These are phyloP conservation scores for Plectosphaerella sp. DNA, from an alignment of 2,329 filamentous ascomycete species.

Conservation along the genomic window DNA sequence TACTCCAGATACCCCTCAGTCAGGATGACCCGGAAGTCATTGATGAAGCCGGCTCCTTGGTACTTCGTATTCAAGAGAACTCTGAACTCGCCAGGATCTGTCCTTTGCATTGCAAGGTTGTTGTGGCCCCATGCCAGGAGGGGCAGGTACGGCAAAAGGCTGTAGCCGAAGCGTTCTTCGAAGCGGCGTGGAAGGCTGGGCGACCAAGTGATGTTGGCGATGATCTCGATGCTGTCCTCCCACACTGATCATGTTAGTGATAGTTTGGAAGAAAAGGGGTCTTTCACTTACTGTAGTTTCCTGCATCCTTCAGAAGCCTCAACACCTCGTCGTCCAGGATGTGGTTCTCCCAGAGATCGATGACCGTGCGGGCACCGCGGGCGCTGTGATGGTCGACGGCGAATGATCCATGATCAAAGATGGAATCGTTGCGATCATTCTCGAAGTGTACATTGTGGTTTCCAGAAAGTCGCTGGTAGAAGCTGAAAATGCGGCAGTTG, in stretches of 20 bases:
- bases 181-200: slow-evolving; percentile 22
- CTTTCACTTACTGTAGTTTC: slow-evolving; percentile 19
- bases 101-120: slow-evolving; percentile 3
- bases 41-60: slow-evolving; percentile 1
- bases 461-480: not conserved
- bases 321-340: slow-evolving; percentile 24
- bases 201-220: slow-evolving; percentile 29
- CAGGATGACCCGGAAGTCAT: slow-evolving; percentile 4
- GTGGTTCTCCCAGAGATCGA: slow-evolving; percentile 32
- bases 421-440: not conserved
- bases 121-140: slow-evolving; percentile 18
- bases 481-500: not conserved
- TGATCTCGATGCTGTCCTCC: slow-evolving; percentile 29
- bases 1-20: slow-evolving; percentile 18
- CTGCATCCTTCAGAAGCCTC: slow-evolving; percentile 23
- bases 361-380: slow-evolving; percentile 26
- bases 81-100: not conserved
- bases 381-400: slow-evolving; percentile 27
- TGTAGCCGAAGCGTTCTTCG: slow-evolving; percentile 24
- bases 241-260: slow-evolving; percentile 11
- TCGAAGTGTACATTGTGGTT: not conserved
- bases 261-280: not conserved
- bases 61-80: not conserved
- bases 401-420: slow-evolving; percentile 16
- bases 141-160: slow-evolving; percentile 24